These are phyloP conservation scores for Cnidoscolus chayamansa DNA, from an alignment of 441 rosid species.

Conservation along the genomic window DNA sequence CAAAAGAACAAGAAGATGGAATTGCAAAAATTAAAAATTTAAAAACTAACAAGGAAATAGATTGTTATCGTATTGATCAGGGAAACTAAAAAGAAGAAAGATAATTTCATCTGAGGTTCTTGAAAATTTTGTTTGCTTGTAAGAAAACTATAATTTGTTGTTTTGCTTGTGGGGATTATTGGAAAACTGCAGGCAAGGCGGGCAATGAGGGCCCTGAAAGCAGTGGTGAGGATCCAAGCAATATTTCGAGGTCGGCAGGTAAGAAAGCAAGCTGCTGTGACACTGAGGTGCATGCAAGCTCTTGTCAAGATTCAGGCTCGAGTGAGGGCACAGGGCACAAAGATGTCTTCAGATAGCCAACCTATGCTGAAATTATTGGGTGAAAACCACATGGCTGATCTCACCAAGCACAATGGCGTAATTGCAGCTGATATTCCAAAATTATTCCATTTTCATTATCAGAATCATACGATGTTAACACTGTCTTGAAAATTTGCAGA, in stretches of 20 bases:
- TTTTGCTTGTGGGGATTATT: too few species aligned
- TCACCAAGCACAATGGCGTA: constrained; percentile 77
- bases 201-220: constrained; percentile 83
- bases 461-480: too few species aligned
- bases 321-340: constrained; percentile 50
- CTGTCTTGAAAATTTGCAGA: constrained; percentile 30
- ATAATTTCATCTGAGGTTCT: neutral
- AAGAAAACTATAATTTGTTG: too few species aligned
- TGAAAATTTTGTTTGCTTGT: neutral
- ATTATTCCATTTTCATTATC: neutral
- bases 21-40: too few species aligned
- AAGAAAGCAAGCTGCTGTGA: constrained; percentile 86
- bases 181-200: constrained; percentile 55
- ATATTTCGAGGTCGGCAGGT: constrained; percentile 84
- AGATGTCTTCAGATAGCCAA: constrained; percentile 37
- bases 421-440: neutral
- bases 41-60: too few species aligned
- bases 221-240: constrained; percentile 88
- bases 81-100: neutral
- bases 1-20: neutral
- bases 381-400: constrained; percentile 32
- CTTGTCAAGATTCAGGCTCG: constrained; percentile 86
- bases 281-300: constrained; percentile 94
- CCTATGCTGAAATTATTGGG: constrained; percentile 23
- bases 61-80: neutral